phyloP scores from a whole-genome alignment of 1,284 basidiomycete genomes.

The Ceratobasidium sp. region DNA sequence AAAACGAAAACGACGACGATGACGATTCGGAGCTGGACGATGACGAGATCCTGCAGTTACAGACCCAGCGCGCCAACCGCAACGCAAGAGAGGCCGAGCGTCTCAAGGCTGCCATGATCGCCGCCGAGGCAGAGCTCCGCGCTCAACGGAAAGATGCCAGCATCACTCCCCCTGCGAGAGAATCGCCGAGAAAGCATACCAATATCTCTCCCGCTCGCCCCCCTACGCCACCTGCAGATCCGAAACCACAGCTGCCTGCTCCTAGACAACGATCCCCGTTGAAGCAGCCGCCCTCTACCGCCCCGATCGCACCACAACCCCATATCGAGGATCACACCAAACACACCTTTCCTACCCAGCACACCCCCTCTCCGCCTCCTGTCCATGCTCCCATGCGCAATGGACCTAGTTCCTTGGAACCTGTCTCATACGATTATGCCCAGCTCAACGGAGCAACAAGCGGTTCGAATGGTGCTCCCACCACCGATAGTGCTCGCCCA shows the following conservation, averaged over 20 bases:
- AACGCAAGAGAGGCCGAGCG: conserved; percentile 35
- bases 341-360: conserved; percentile 37
- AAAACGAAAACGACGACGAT: conserved; percentile 29
- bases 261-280: not conserved
- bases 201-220: conserved; percentile 19
- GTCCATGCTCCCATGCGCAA: not conserved
- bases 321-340: conserved; percentile 32
- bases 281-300: not conserved
- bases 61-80: conserved; percentile 33
- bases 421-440: conserved; percentile 24
- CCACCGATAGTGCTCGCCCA: conserved; percentile 7
- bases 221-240: not conserved
- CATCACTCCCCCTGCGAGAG: conserved; percentile 18
- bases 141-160: conserved; percentile 23
- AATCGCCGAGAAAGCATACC: conserved; percentile 27
- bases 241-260: not conserved
- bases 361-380: conserved; percentile 18
- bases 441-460: conserved; percentile 4
- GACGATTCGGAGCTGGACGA: conserved; percentile 39
- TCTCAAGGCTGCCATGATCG: conserved; percentile 26
- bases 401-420: conserved; percentile 5
- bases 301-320: conserved; percentile 28
- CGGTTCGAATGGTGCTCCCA: not conserved
- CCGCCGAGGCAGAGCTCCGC: conserved; percentile 38
- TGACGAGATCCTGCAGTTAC: conserved; percentile 29